phyloP scores from a whole-genome alignment of 495 filamentous ascomycete species.

The Hyaloscypha finlandica region DNA sequence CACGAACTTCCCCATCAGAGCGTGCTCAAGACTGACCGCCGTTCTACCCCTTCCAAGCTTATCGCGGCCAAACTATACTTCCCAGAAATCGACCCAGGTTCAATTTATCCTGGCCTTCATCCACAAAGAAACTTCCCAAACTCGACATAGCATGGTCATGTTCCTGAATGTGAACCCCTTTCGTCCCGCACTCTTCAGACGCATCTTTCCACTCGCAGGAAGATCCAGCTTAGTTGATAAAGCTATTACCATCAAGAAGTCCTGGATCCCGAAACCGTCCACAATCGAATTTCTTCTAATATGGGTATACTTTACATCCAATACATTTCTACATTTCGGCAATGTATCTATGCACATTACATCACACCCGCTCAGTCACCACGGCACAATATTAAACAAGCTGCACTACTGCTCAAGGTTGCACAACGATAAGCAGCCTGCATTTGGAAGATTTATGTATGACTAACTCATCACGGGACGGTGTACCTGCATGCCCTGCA shows the following conservation, averaged over 20 bases:
- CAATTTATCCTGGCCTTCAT: background rate
- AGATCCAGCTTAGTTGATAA: background rate
- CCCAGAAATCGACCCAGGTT: background rate
- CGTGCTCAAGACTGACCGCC: background rate
- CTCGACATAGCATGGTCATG: background rate
- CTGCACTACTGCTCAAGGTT: conserved; percentile 2
- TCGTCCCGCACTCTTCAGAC: background rate
- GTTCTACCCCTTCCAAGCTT: background rate
- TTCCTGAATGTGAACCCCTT: background rate
- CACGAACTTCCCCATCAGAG: background rate
- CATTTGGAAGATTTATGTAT: background rate
- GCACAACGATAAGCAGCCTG: conserved; percentile 1
- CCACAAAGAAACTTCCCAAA: background rate
- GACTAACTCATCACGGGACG: background rate
- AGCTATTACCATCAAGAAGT: background rate
- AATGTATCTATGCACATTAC: conserved; percentile 2
- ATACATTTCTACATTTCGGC: background rate
- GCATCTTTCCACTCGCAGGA: background rate
- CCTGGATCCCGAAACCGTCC: background rate
- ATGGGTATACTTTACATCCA: background rate
- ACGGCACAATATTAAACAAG: background rate
- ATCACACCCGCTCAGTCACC: conserved; percentile 1
- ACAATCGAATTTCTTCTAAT: background rate
- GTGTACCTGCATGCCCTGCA: conserved; percentile 7
- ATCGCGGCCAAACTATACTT: background rate